These are phyloP conservation scores for Boletales sp. DNA, from an alignment of 768 basidiomycete species.

Conservation along the genomic window DNA sequence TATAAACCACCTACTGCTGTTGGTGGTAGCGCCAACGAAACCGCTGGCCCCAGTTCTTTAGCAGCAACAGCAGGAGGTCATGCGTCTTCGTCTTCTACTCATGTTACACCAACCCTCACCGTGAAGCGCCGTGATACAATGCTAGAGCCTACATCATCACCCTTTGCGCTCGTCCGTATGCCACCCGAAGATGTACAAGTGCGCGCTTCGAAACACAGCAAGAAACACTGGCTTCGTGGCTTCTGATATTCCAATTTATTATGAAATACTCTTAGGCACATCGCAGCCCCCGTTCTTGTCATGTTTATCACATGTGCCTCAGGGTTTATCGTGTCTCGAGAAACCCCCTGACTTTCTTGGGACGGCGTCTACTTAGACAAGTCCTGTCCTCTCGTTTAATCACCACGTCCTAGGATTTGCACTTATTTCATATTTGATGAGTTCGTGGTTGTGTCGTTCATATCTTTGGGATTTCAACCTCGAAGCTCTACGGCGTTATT, in stretches of 20 bases:
- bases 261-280: not conserved
- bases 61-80: constrained; percentile 8
- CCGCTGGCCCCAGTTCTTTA: constrained; percentile 19
- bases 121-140: constrained; percentile 39
- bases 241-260: constrained; percentile 9
- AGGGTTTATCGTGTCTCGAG: constrained; percentile 1
- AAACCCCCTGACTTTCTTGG: constrained; percentile 9
- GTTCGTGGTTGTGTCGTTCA: constrained; percentile 11
- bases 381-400: constrained; percentile 33
- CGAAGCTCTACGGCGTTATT: not conserved
- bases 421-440: constrained; percentile 21
- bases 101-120: constrained; percentile 63
- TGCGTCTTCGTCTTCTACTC: constrained; percentile 26
- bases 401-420: constrained; percentile 19
- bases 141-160: constrained; percentile 18
- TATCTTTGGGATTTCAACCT: constrained; percentile 7
- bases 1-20: constrained; percentile 55
- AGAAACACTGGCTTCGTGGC: constrained; percentile 7
- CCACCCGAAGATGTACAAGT: constrained; percentile 4
- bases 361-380: constrained; percentile 21
- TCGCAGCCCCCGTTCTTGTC: not conserved
- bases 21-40: constrained; percentile 58
- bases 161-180: constrained; percentile 5
- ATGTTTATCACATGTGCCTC: constrained; percentile 3
- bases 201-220: constrained; percentile 5